Percentiles rank a stretch among this genome's conserved stretches.
These are phyloP conservation scores for Chlorella sp. DNA, from an alignment of 139 green algal genomes.

Conservation along the genomic window DNA sequence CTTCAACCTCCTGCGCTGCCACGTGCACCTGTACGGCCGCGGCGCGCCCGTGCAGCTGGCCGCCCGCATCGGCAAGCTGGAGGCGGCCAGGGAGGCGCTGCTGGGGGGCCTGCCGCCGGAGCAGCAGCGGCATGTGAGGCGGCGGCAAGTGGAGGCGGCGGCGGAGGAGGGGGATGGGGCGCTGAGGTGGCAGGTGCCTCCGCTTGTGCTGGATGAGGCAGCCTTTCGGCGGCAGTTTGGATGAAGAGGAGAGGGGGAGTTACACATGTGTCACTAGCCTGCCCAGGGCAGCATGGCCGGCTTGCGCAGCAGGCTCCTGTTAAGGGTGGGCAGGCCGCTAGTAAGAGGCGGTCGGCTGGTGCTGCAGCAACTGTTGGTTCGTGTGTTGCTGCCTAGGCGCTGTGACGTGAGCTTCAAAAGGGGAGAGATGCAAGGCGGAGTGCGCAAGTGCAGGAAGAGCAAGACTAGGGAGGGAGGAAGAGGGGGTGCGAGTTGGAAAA, in stretches of 20 bases:
- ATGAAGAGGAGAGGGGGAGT: neutral
- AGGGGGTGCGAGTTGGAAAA: too few relatives aligned
- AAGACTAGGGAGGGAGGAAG: too few relatives aligned
- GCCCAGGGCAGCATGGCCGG: too few relatives aligned
- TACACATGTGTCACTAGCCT: too few relatives aligned
- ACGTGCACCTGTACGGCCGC: conserved; percentile 55
- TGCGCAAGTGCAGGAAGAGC: too few relatives aligned
- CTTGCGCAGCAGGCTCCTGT: too few relatives aligned
- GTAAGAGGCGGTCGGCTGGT: too few relatives aligned
- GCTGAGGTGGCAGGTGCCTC: conserved; percentile 64
- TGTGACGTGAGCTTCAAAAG: too few relatives aligned
- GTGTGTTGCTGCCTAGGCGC: too few relatives aligned
- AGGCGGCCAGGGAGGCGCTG: conserved; percentile 45
- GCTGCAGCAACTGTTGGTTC: too few relatives aligned
- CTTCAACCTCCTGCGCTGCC: conserved; percentile 78
- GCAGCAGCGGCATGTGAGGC: conserved; percentile 38
- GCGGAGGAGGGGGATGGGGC: conserved; percentile 11
- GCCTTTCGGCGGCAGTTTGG: conserved; percentile 35
- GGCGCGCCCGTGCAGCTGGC: conserved; percentile 55
- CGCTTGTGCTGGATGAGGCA: conserved; percentile 60
- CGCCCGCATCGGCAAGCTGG: conserved; percentile 12
- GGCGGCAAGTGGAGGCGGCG: conserved; percentile 55
- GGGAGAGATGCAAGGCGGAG: too few relatives aligned
- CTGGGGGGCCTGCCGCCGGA: conserved; percentile 48
- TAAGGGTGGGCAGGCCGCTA: too few relatives aligned